Conservation (phyloP, 352 stramenopile genomes). For the Saprolegnia parasitica region DNA sequence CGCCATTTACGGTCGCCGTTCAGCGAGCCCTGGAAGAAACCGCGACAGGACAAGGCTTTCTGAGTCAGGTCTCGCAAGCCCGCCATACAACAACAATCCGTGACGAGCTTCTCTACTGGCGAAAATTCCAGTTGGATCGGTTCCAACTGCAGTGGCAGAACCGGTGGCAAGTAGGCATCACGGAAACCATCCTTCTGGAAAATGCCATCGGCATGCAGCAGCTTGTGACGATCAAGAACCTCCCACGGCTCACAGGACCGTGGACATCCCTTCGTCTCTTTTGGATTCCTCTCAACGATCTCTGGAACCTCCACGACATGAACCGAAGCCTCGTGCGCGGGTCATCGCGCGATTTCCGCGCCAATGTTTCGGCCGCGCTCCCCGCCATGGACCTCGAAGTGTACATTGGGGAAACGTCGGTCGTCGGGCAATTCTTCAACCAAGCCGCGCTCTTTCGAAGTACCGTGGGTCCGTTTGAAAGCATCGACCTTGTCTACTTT, state of each 20-base stretch:
- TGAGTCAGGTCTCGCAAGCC: not conserved
- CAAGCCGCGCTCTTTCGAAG: too few species aligned
- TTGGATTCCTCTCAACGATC: slow-evolving; percentile 2
- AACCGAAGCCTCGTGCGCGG: slow-evolving; percentile 10
- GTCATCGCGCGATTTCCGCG: not conserved
- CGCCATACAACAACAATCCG: not conserved
- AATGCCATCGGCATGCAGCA: slow-evolving; percentile 12
- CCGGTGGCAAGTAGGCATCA: not conserved
- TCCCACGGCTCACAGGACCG: not conserved
- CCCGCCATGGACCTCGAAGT: slow-evolving; percentile 10
- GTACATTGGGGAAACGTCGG: not conserved
- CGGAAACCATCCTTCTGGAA: not conserved
- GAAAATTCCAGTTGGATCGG: not conserved
- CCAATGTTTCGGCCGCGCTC: not conserved
- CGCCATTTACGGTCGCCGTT: slow-evolving; percentile 1
- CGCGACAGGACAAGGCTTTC: not conserved
- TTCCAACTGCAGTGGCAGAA: slow-evolving; percentile 3
- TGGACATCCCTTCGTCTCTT: slow-evolving; percentile 7
- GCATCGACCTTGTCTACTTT: not conserved
- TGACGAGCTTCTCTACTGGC: slow-evolving; percentile 8
- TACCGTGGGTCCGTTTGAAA: not conserved
- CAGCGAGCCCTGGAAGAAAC: not conserved
- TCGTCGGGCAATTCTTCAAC: not conserved
- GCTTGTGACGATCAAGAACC: not conserved
- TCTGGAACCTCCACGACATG: not conserved